Evolutionary conservation across 345 rosid species (phyloP).

Genomic region (Citrus australasica): DNA sequence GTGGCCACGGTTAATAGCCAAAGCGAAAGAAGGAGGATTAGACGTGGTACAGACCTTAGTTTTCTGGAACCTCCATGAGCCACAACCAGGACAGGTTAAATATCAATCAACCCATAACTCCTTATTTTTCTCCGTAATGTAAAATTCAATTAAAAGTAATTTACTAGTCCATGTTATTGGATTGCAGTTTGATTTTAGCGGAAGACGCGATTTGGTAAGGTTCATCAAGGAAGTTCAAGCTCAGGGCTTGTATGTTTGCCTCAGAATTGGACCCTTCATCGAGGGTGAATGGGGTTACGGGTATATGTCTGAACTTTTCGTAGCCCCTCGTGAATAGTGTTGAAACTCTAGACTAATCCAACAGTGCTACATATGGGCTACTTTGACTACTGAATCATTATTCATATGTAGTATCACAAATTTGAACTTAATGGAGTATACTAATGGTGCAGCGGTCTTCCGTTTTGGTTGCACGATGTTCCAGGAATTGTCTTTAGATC

Average conservation of each 20-base stretch:
- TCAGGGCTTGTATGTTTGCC: slow-evolving; percentile 64
- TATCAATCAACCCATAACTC: too few species aligned
- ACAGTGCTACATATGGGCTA: neutral
- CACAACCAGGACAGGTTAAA: slow-evolving; percentile 48
- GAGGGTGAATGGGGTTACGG: slow-evolving; percentile 86
- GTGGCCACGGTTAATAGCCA: slow-evolving; percentile 63
- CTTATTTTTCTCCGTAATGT: neutral
- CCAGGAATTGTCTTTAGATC: slow-evolving; percentile 69
- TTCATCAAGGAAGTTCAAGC: slow-evolving; percentile 64
- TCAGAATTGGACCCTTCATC: slow-evolving; percentile 83
- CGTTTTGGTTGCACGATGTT: slow-evolving; percentile 79
- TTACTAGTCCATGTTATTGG: neutral
- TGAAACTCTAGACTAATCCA: too few species aligned
- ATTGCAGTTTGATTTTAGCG: slow-evolving; percentile 72
- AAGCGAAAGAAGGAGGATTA: slow-evolving; percentile 57
- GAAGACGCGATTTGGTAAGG: slow-evolving; percentile 56
- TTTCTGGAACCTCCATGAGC: slow-evolving; percentile 66
- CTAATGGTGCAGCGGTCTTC: slow-evolving; percentile 54
- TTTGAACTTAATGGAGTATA: neutral
- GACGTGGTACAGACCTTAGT: slow-evolving; percentile 60
- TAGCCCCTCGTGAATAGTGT: neutral
- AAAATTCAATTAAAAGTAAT: neutral
- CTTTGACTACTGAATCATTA: too few species aligned
- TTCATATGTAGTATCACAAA: neutral
- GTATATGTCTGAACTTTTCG: slow-evolving; percentile 19